Percentiles rank a stretch among this genome's conserved stretches.
Evolutionary conservation across 352 stramenopile genomes (phyloP).

Genomic region (Thalassiosira delicatula): DNA sequence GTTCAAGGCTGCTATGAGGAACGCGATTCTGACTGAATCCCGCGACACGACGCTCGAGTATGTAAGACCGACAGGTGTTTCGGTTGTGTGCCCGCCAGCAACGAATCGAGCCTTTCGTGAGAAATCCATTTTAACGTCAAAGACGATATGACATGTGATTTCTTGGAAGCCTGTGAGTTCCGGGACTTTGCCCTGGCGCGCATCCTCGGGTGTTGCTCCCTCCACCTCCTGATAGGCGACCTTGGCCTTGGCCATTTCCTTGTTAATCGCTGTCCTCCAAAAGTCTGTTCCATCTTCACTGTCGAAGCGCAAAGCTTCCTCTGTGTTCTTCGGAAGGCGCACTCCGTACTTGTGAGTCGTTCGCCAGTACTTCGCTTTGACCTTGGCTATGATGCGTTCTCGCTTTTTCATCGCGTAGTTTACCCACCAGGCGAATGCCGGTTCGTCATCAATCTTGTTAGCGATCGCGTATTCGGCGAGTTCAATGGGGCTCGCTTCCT

Average conservation of each 20-base stretch:
- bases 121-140: conserved; percentile 72
- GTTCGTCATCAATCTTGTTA: conserved; percentile 38
- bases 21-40: conserved; percentile 46
- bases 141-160: conserved; percentile 66
- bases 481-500: conserved; percentile 59
- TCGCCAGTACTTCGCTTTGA: conserved; percentile 29
- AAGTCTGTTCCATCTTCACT: conserved; percentile 6
- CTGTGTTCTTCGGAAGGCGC: conserved; percentile 23
- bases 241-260: conserved; percentile 30
- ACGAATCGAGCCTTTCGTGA: conserved; percentile 65
- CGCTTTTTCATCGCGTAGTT: conserved; percentile 23
- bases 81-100: conserved; percentile 46
- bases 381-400: conserved; percentile 42
- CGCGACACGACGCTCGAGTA: neutral
- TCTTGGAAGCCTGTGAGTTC: conserved; percentile 43
- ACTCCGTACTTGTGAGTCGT: conserved; percentile 59
- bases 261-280: conserved; percentile 3
- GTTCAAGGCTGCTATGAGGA: conserved; percentile 64
- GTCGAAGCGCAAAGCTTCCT: conserved; percentile 31
- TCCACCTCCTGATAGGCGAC: neutral
- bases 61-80: conserved; percentile 30
- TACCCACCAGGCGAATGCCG: conserved; percentile 55
- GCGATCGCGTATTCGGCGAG: conserved; percentile 43
- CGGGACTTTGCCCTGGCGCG: neutral
- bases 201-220: neutral